A percentile compares a stretch with the other conserved stretches of the same genome.
Evolutionary conservation across 495 filamentous ascomycete genomes (phyloP).

Genomic region (Tuber melanosporum): DNA sequence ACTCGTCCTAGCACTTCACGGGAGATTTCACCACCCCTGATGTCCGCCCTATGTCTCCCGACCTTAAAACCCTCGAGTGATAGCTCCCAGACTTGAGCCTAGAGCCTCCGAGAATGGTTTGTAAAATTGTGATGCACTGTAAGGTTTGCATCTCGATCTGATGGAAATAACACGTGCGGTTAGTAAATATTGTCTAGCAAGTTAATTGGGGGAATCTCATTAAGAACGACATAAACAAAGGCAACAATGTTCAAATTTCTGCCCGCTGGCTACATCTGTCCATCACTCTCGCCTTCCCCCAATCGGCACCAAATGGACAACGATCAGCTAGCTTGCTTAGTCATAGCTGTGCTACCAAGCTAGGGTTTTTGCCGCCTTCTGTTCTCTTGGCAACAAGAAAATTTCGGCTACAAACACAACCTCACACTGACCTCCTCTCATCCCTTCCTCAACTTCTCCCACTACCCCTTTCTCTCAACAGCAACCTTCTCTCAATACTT

Average conservation of each 20-base stretch:
- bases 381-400: constrained; percentile 2
- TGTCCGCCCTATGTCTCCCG: not conserved
- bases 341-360: not conserved
- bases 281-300: not conserved
- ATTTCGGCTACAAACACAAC: constrained; percentile 15
- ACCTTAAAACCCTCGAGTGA: not conserved
- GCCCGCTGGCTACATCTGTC: not conserved
- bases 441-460: constrained; percentile 31
- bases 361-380: not conserved
- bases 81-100: not conserved
- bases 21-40: not conserved
- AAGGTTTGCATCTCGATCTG: not conserved
- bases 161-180: not conserved
- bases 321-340: not conserved
- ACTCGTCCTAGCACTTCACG: not conserved
- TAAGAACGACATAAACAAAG: not conserved
- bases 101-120: not conserved
- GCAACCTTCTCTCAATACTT: constrained; percentile 28
- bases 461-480: constrained; percentile 38
- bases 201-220: not conserved
- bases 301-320: not conserved
- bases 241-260: not conserved
- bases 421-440: constrained; percentile 38
- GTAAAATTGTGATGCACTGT: not conserved
- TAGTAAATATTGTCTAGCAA: not conserved